These are phyloP conservation scores for Panicum virgatum DNA, from an alignment of 202 grass and related monocot species.

Conservation along the genomic window DNA sequence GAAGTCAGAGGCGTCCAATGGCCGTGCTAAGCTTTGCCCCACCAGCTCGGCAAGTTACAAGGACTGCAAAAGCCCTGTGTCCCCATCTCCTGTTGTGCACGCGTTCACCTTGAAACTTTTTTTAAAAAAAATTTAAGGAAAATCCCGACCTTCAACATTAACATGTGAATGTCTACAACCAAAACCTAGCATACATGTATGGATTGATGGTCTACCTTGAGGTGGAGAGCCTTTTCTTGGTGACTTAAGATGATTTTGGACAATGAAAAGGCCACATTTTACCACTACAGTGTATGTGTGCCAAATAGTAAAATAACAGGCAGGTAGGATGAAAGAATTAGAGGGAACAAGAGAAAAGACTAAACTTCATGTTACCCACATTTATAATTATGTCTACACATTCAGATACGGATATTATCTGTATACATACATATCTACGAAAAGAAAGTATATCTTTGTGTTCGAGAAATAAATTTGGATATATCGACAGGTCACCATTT, in stretches of 20 bases:
- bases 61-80: background rate
- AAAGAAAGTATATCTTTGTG: no score
- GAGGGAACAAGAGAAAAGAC: no score
- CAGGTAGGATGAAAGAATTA: background rate
- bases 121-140: no score
- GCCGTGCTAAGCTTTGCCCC: background rate
- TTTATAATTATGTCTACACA: no score
- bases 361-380: no score
- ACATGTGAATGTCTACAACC: no score
- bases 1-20: slow-evolving; percentile 5
- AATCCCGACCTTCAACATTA: no score
- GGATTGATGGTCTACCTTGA: background rate
- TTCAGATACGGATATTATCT: no score
- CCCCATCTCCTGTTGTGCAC: background rate
- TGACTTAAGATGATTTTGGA: background rate
- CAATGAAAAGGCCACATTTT: background rate
- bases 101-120: background rate
- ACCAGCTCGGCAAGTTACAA: background rate
- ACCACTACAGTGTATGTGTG: background rate
- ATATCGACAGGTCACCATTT: no score
- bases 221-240: background rate
- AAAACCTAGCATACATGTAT: no score
- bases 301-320: background rate
- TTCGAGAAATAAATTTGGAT: no score
- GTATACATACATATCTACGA: no score